phyloP scores from a whole-genome alignment of 2,329 filamentous ascomycete genomes.

The Neonectria faginata region DNA sequence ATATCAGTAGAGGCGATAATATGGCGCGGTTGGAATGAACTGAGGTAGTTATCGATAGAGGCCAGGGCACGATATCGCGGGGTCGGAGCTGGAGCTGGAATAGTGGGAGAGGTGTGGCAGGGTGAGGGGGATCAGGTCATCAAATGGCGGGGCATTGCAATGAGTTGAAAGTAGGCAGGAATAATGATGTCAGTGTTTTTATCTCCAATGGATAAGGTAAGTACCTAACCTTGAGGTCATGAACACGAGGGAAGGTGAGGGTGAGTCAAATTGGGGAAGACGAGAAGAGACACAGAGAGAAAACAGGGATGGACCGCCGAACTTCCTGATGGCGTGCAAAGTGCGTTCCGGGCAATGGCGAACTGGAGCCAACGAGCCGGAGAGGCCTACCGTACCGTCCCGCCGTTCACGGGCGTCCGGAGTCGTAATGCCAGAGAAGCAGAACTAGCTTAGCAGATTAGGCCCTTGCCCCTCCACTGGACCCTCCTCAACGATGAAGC shows the following conservation, averaged over 20 bases:
- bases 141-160: slow-evolving; percentile 25
- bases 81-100: background rate
- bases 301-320: background rate
- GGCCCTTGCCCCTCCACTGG: background rate
- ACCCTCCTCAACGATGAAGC: background rate
- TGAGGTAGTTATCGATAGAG: slow-evolving; percentile 6
- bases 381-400: slow-evolving; percentile 2
- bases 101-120: background rate
- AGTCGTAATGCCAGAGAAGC: background rate
- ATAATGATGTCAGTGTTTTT: background rate
- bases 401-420: background rate
- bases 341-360: slow-evolving; percentile 1
- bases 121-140: slow-evolving; percentile 17
- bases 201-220: background rate
- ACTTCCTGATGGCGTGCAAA: background rate
- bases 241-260: slow-evolving; percentile 6
- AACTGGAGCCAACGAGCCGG: background rate
- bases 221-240: background rate
- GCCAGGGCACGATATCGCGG: slow-evolving; percentile 1
- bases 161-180: background rate
- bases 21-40: slow-evolving; percentile 2
- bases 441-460: too few relatives aligned
- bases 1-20: background rate
- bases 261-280: background rate
- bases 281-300: background rate